Percentiles rank a stretch among this genome's conserved stretches.
Evolutionary conservation across 371 early-diverging fungal genomes (phyloP).

Genomic region (Dipsacomyces acuminosporus): DNA sequence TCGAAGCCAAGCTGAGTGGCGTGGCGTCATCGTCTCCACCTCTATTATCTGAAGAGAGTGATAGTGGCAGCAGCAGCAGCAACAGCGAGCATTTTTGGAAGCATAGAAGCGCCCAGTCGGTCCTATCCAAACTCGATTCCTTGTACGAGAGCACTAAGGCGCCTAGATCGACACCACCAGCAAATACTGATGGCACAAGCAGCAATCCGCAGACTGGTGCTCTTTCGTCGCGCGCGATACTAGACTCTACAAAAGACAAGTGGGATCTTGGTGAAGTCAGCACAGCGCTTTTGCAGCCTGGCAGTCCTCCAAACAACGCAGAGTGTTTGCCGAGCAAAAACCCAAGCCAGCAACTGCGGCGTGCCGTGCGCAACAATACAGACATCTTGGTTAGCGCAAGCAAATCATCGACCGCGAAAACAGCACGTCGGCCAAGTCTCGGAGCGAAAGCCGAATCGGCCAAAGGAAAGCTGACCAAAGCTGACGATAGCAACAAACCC

Average conservation of each 20-base stretch:
- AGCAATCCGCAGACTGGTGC: not conserved
- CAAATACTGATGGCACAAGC: not conserved
- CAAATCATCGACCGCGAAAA: not conserved
- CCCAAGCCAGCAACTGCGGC: not conserved
- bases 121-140: conserved; percentile 23
- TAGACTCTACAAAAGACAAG: conserved; percentile 23
- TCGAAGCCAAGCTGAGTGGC: not conserved
- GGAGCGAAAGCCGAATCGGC: no score
- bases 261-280: conserved; percentile 21
- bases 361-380: conserved; percentile 1
- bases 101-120: conserved; percentile 22
- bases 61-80: not conserved
- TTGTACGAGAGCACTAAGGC: conserved; percentile 23
- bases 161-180: not conserved
- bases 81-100: conserved; percentile 2
- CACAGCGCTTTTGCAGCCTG: no score
- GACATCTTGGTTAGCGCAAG: conserved; percentile 1
- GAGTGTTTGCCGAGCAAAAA: no score
- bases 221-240: conserved; percentile 18
- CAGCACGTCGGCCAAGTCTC: no score
- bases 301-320: no score
- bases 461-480: no score
- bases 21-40: not conserved
- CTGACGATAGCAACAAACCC: not conserved
- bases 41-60: not conserved